These are phyloP conservation scores for Gastrolobium villosum DNA, from an alignment of 306 rosid genomes.

Conservation along the genomic window DNA sequence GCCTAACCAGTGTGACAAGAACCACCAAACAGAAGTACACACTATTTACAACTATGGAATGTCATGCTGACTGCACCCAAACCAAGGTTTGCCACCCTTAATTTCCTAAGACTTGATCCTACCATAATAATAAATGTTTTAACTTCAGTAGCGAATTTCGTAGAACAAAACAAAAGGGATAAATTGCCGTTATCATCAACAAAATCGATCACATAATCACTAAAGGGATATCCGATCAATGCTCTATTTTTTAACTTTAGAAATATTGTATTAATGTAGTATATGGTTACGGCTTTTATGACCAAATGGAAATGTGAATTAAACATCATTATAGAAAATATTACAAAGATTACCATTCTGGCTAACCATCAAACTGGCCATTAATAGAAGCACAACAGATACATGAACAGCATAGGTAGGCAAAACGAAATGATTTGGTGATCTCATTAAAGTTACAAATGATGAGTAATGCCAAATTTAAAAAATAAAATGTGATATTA, in stretches of 20 bases:
- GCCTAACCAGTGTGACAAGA: not conserved
- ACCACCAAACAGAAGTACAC: not conserved
- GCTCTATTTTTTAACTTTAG: not conserved
- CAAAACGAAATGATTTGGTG: slow-evolving; percentile 24
- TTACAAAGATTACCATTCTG: slow-evolving; percentile 16
- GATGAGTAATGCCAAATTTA: slow-evolving; percentile 36
- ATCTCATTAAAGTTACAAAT: slow-evolving; percentile 42
- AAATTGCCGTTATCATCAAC: not conserved
- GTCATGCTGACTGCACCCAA: not conserved
- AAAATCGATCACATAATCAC: too few relatives aligned
- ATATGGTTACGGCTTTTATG: not conserved
- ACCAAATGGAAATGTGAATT: slow-evolving; percentile 10
- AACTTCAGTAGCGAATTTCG: not conserved
- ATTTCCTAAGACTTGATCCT: not conserved
- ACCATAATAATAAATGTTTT: not conserved
- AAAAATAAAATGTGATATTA: not conserved
- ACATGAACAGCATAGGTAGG: slow-evolving; percentile 20
- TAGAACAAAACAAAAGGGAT: not conserved
- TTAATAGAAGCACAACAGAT: slow-evolving; percentile 27
- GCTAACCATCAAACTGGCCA: slow-evolving; percentile 29
- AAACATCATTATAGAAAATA: not conserved
- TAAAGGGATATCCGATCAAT: not conserved
- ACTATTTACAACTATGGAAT: not conserved
- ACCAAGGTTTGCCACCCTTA: not conserved
- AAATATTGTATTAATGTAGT: not conserved